Percentiles rank a stretch among this genome's conserved stretches.
Conservation (phyloP, 2,329 filamentous ascomycete species). For the Alternaria postmessia region DNA sequence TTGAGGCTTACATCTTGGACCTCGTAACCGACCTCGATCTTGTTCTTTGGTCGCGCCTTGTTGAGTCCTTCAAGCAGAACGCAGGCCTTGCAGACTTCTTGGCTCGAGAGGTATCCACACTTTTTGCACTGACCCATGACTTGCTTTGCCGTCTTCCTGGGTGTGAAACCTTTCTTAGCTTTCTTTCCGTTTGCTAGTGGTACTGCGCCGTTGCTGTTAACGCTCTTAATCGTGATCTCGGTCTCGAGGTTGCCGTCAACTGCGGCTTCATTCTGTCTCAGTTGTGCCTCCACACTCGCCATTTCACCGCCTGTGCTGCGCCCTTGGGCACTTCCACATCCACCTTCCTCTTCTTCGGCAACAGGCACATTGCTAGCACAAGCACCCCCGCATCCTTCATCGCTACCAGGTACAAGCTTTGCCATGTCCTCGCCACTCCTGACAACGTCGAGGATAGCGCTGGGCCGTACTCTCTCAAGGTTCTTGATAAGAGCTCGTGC, state of each 20-base stretch:
- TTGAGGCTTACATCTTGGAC: slow-evolving; percentile 31
- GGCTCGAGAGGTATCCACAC: slow-evolving; percentile 96
- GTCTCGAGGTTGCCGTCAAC: slow-evolving; percentile 67
- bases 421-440: slow-evolving; percentile 97
- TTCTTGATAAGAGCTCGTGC: slow-evolving; percentile 94
- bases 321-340: slow-evolving; percentile 77
- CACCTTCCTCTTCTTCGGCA: slow-evolving; percentile 69
- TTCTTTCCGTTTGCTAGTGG: slow-evolving; percentile 29
- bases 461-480: slow-evolving; percentile 89
- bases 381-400: slow-evolving; percentile 45
- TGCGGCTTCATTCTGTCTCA: slow-evolving; percentile 71
- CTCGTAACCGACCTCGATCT: slow-evolving; percentile 42
- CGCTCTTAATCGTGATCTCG: slow-evolving; percentile 62
- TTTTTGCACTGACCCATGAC: slow-evolving; percentile 82
- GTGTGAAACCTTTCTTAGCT: slow-evolving; percentile 28
- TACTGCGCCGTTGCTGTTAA: slow-evolving; percentile 42
- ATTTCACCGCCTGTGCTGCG: slow-evolving; percentile 76
- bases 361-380: slow-evolving; percentile 45
- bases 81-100: slow-evolving; percentile 93
- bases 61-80: slow-evolving; percentile 89
- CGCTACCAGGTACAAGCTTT: slow-evolving; percentile 71
- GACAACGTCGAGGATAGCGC: slow-evolving; percentile 93
- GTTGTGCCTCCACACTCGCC: slow-evolving; percentile 78
- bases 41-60: slow-evolving; percentile 65
- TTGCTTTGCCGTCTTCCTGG: slow-evolving; percentile 61